Percentiles rank a stretch among this genome's conserved stretches.
phyloP scores from a whole-genome alignment of 208 protist genomes.

The Herpetomonas samuelpessoai region DNA sequence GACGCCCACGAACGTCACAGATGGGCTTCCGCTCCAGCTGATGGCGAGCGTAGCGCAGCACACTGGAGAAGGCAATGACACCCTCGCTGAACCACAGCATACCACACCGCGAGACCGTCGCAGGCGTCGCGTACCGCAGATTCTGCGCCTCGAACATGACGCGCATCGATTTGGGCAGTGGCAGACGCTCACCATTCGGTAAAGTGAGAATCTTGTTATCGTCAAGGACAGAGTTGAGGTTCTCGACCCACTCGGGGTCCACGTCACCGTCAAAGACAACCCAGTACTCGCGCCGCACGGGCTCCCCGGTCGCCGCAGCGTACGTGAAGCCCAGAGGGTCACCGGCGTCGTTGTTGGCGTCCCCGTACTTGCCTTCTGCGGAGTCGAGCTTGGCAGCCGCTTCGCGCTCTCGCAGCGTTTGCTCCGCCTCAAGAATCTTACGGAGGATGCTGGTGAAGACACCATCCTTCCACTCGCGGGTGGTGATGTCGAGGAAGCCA shows the following conservation, averaged over 20 bases:
- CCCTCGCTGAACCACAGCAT: conserved; percentile 99
- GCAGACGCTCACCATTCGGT: conserved; percentile 99
- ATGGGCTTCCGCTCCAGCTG: conserved; percentile 47
- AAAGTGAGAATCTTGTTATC: conserved; percentile 99
- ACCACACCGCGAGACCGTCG: conserved; percentile 98
- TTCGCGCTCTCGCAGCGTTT: conserved; percentile 28
- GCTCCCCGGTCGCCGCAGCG: conserved; percentile 1
- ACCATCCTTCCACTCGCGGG: conserved; percentile 99
- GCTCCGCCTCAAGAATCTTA: conserved; percentile 94
- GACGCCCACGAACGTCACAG: conserved; percentile 48
- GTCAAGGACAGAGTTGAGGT: conserved; percentile 99
- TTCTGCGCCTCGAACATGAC: conserved; percentile 99
- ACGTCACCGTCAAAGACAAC: conserved; percentile 99
- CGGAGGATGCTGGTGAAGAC: conserved; percentile 98
- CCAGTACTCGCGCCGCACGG: conserved; percentile 93
- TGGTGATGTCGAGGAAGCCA: conserved; percentile 97
- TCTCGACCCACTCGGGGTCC: conserved; percentile 99
- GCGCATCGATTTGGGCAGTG: conserved; percentile 95
- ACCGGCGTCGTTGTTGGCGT: conserved; percentile 8
- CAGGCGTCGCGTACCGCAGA: conserved; percentile 96
- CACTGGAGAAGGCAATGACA: conserved; percentile 88
- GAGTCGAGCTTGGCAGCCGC: conserved; percentile 26
- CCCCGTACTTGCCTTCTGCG: conserved; percentile 31
- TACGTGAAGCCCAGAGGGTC: not conserved
- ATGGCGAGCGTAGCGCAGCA: conserved; percentile 51